Evolutionary conservation across 495 filamentous ascomycete genomes (phyloP).

Genomic region (Talaromyces proteolyticus): DNA sequence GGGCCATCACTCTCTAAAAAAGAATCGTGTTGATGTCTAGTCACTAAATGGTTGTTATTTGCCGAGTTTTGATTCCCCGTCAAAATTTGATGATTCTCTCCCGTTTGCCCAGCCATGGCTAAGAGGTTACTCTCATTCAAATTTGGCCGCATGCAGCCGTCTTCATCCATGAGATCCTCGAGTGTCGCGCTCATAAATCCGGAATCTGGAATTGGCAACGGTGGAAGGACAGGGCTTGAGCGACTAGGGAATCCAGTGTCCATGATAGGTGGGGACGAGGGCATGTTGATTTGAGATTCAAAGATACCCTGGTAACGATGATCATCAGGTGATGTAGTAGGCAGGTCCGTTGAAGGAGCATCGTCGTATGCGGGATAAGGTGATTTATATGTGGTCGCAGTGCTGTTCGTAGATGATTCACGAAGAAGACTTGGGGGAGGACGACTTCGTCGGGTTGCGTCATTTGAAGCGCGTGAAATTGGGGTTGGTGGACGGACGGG

Average conservation of each 20-base stretch:
- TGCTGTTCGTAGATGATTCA: constrained; percentile 32
- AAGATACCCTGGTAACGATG: constrained; percentile 41
- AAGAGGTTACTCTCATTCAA: constrained; percentile 23
- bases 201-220: constrained; percentile 60
- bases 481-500: constrained; percentile 79
- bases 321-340: constrained; percentile 38
- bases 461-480: constrained; percentile 42
- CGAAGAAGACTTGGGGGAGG: constrained; percentile 32
- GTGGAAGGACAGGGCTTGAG: constrained; percentile 71
- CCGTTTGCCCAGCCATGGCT: constrained; percentile 24
- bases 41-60: constrained; percentile 13
- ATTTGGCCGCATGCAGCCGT: constrained; percentile 30
- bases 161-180: constrained; percentile 52
- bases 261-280: constrained; percentile 74
- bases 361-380: constrained; percentile 42
- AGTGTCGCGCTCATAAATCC: constrained; percentile 75
- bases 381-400: constrained; percentile 33
- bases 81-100: constrained; percentile 19
- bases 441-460: constrained; percentile 24
- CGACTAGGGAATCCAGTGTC: constrained; percentile 47
- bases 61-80: constrained; percentile 24
- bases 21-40: constrained; percentile 16
- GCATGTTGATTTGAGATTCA: constrained; percentile 52
- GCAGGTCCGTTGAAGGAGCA: constrained; percentile 18
- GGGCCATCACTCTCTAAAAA: constrained; percentile 13